Evolutionary conservation across 78 protist genomes (phyloP).

Genomic region (Chrysochromulina parva): DNA sequence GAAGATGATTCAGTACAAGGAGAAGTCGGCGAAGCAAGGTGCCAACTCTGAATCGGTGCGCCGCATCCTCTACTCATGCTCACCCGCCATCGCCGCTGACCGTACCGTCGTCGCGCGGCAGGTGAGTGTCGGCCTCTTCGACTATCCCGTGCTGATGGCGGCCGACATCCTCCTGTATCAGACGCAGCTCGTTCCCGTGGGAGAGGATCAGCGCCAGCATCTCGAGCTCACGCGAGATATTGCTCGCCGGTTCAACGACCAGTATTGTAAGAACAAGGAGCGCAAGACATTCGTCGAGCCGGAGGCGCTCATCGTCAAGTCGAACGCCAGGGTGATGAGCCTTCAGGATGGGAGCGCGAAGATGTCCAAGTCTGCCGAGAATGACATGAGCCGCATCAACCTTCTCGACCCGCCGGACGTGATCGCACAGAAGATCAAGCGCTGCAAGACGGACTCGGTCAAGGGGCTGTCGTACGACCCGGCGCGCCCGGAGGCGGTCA

Average conservation of each 20-base stretch:
- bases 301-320: slow-evolving; percentile 15
- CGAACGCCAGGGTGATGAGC: slow-evolving; percentile 19
- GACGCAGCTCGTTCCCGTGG: slow-evolving; percentile 31
- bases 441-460: slow-evolving; percentile 45
- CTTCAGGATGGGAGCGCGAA: slow-evolving; percentile 38
- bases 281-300: slow-evolving; percentile 7
- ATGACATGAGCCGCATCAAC: slow-evolving; percentile 50
- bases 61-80: no score
- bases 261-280: slow-evolving; percentile 6
- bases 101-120: no score
- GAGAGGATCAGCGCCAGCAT: slow-evolving; percentile 63
- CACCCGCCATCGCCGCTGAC: neutral
- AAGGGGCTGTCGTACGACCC: slow-evolving; percentile 1
- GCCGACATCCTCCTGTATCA: slow-evolving; percentile 55
- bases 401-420: slow-evolving; percentile 37
- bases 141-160: slow-evolving; percentile 59
- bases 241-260: slow-evolving; percentile 35
- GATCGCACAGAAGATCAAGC: slow-evolving; percentile 13
- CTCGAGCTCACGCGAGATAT: slow-evolving; percentile 54
- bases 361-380: neutral
- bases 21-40: slow-evolving; percentile 33
- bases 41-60: no score
- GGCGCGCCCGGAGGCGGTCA: slow-evolving; percentile 49
- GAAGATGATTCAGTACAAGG: slow-evolving; percentile 58
- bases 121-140: slow-evolving; percentile 34